These are phyloP conservation scores for Parachaetomium inaequale DNA, from an alignment of 495 filamentous ascomycete genomes.

Conservation along the genomic window DNA sequence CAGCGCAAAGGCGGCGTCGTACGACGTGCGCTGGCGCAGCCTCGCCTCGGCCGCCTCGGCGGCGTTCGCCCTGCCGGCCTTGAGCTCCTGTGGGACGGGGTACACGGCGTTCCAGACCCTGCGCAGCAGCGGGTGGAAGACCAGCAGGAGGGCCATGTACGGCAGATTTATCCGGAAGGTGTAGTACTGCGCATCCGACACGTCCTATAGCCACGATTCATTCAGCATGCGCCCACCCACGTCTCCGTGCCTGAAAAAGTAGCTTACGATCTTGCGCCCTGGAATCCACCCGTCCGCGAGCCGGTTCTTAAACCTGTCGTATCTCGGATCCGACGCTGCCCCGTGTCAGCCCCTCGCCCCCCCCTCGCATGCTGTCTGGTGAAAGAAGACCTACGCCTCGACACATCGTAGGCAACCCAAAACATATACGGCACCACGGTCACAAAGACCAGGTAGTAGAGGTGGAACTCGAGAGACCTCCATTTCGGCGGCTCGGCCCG, in stretches of 20 bases:
- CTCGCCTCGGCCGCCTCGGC: constrained; percentile 59
- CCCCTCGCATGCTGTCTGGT: not conserved
- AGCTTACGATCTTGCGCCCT: constrained; percentile 81
- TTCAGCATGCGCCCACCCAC: not conserved
- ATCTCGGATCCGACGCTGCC: constrained; percentile 76
- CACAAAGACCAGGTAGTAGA: constrained; percentile 72
- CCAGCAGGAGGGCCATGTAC: constrained; percentile 65
- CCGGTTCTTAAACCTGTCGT: constrained; percentile 63
- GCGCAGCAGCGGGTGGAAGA: constrained; percentile 75
- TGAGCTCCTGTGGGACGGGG: constrained; percentile 25
- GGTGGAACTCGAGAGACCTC: constrained; percentile 79
- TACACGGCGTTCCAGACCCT: constrained; percentile 57
- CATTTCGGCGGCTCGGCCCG: constrained; percentile 61
- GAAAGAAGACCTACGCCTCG: constrained; percentile 60
- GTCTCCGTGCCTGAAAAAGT: not conserved
- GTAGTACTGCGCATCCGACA: constrained; percentile 86
- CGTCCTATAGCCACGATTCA: constrained; percentile 55
- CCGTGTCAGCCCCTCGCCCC: not conserved
- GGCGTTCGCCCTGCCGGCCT: constrained; percentile 10
- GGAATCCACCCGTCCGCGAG: constrained; percentile 87
- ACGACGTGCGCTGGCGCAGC: constrained; percentile 71
- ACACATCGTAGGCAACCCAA: constrained; percentile 78
- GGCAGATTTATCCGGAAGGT: constrained; percentile 84
- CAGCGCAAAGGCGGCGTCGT: constrained; percentile 78
- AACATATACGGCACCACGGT: constrained; percentile 82